Percentiles rank a stretch among this genome's conserved stretches.
Conservation (phyloP, 177 flowering plant genomes). For the Vitis hybrid region DNA sequence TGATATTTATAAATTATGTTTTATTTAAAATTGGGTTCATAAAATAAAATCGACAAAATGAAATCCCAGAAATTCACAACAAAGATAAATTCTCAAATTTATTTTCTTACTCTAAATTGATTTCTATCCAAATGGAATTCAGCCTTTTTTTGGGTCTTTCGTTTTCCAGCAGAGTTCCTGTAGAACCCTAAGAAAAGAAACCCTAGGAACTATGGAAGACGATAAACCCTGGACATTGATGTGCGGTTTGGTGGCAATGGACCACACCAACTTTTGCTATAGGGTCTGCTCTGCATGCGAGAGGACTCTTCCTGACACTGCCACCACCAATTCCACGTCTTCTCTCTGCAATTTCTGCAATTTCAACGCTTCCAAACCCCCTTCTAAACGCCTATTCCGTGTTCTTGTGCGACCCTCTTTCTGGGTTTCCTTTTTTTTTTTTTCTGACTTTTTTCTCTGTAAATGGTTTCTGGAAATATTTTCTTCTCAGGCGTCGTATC, state of each 20-base stretch:
- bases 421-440: background rate
- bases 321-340: background rate
- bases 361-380: slow-evolving; percentile 28
- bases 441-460: background rate
- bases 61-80: no score
- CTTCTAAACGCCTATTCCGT: slow-evolving; percentile 64
- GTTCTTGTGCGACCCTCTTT: slow-evolving; percentile 41
- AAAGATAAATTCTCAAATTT: no score
- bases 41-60: no score
- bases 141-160: no score
- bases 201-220: slow-evolving; percentile 23
- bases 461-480: background rate
- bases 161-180: no score
- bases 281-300: slow-evolving; percentile 71
- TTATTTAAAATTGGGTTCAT: no score
- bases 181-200: background rate
- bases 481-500: background rate
- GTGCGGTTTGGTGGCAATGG: slow-evolving; percentile 56
- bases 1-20: no score
- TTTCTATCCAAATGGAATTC: no score
- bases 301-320: slow-evolving; percentile 42
- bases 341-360: slow-evolving; percentile 47
- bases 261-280: slow-evolving; percentile 50
- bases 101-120: no score
- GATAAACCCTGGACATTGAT: slow-evolving; percentile 24